These are phyloP conservation scores for Pseudopyricularia cyperi DNA, from an alignment of 2,329 filamentous ascomycete genomes.

Conservation along the genomic window DNA sequence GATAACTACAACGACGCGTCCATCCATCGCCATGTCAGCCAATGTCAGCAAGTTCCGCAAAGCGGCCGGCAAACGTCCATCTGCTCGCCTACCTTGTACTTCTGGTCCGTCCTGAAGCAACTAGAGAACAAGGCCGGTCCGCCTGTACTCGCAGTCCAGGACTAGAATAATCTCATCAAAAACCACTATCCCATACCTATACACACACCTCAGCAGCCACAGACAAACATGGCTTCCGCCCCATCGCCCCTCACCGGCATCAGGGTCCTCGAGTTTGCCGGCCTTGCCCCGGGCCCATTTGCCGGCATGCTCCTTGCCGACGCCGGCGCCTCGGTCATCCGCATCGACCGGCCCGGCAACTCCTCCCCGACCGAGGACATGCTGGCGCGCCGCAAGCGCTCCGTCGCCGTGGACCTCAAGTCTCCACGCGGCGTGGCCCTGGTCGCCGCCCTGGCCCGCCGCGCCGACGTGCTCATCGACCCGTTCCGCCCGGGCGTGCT, in stretches of 20 bases:
- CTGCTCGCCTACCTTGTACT: no score
- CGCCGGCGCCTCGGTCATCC: slow-evolving; percentile 76
- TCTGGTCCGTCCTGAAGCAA: no score
- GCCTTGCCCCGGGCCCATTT: slow-evolving; percentile 64
- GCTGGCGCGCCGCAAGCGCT: slow-evolving; percentile 69
- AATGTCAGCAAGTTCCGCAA: no score
- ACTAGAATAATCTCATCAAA: no score
- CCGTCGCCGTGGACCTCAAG: slow-evolving; percentile 71
- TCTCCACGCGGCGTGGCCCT: slow-evolving; percentile 48
- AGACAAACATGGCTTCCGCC: not conserved
- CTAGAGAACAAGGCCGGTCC: no score
- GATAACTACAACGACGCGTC: not conserved
- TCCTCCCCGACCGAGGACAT: slow-evolving; percentile 49
- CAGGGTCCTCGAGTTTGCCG: slow-evolving; percentile 47
- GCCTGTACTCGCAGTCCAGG: no score
- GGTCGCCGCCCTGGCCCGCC: slow-evolving; percentile 48
- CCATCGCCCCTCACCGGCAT: slow-evolving; percentile 33
- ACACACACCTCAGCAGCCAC: not conserved
- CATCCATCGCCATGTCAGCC: no score
- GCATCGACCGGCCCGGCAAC: slow-evolving; percentile 54
- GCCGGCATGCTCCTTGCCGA: slow-evolving; percentile 81
- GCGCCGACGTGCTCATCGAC: slow-evolving; percentile 74
- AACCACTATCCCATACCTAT: not conserved
- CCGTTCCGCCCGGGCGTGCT: slow-evolving; percentile 86
- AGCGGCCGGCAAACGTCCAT: no score